Base-by-base conservation (phyloP, 2,329 filamentous ascomycete genomes). In the Alternaria alternata region DNA sequence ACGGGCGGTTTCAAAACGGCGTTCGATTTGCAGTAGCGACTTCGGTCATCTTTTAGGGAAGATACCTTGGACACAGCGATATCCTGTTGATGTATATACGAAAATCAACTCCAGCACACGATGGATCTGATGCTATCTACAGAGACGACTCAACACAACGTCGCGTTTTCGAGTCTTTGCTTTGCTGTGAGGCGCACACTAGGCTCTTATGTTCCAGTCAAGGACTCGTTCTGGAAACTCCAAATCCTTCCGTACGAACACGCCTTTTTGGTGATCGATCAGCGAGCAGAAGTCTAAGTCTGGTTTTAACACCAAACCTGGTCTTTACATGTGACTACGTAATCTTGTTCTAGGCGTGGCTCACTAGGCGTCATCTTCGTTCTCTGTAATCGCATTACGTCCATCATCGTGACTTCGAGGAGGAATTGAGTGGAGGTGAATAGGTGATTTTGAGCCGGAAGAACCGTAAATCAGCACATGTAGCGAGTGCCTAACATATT, bases 61-160 rank as follows among this genome's bases (percentile, higher is more conserved):
- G 46, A 49, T 49, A 38, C 46, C 46, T 49, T 30, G 9, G 24
- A 24, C 6, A 49, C 11, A 24, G 22, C 36, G 46, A 49, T 36
- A 49, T 49, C 20, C 46, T 38, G 46, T n/a, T 38, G 46, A 36
- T 49, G 46, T 24, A 49, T 3, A 49, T 49, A 49, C 34, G 14
- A 49, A 49, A 4, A 22, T 24, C 12, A 36, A 2, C 8, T 20
- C 8, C 9, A 22, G 16, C 9, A 3, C 5, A 4, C 14, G 32
- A n/a, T 22, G 22, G 18, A 36, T 48, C 18, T 48, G 46, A 14
- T n/a, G 20, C 20, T 38, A 1, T 24, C 12, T 3, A 1, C 3
- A 36, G 8, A 48, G 0, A 20, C 3, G 22, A 34, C 46, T 9
- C 3, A n/a, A 48, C 7, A 36, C 2, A 14, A 24, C 14, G 46